These are phyloP conservation scores for Mycena maculata DNA, from an alignment of 768 basidiomycete species.

Conservation along the genomic window DNA sequence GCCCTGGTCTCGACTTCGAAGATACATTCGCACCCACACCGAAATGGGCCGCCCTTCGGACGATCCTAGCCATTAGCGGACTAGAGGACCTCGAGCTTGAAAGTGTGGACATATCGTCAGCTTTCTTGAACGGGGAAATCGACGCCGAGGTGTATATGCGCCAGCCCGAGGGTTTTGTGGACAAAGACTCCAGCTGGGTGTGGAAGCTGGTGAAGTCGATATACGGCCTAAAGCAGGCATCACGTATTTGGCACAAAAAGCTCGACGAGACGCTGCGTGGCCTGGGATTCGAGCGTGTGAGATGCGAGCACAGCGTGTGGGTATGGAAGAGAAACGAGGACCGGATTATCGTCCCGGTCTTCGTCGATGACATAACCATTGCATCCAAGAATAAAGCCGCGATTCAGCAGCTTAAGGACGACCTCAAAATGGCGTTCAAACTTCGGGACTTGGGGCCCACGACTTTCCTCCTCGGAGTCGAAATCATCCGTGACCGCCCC, in stretches of 20 bases:
- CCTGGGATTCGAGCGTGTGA: conserved; percentile 38
- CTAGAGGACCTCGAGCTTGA: conserved; percentile 42
- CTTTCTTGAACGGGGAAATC: conserved; percentile 46
- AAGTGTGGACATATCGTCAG: conserved; percentile 48
- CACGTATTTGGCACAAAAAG: conserved; percentile 50
- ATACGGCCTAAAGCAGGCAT: conserved; percentile 58
- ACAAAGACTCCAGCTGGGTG: conserved; percentile 3
- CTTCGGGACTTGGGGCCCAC: too few species aligned
- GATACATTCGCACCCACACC: conserved; percentile 39
- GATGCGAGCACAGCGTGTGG: conserved; percentile 44
- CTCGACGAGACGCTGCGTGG: conserved; percentile 37
- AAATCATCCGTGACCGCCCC: too few species aligned
- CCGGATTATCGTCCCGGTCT: conserved; percentile 45
- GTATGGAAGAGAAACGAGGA: conserved; percentile 39
- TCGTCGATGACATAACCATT: conserved; percentile 47
- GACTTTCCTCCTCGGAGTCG: background rate
- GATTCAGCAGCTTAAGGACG: too few species aligned
- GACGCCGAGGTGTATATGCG: conserved; percentile 48
- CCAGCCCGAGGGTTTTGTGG: conserved; percentile 41
- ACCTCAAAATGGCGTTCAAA: too few species aligned
- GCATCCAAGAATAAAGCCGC: conserved; percentile 13
- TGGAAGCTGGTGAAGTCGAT: conserved; percentile 45
- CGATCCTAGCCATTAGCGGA: conserved; percentile 46
- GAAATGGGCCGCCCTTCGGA: conserved; percentile 38
- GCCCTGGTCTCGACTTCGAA: conserved; percentile 38